Conservation (phyloP, 768 basidiomycete genomes). For the Hericium alpestre region DNA sequence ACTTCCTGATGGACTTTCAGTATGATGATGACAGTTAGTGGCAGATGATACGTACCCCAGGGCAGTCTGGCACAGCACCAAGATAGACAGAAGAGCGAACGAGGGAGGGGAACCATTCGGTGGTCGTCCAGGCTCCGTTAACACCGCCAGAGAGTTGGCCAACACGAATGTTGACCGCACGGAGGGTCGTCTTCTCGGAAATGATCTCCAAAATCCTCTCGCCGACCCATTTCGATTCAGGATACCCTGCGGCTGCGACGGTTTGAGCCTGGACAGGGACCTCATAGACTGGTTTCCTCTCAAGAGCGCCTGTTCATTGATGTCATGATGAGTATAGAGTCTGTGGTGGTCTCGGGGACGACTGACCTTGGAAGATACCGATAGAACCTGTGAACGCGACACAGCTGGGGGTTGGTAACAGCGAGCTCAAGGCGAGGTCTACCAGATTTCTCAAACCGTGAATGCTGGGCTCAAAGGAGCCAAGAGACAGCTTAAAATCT, state of each 20-base stretch:
- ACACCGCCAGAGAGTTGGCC: background rate
- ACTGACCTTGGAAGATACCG: background rate
- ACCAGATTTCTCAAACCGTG: constrained; percentile 8
- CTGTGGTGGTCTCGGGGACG: background rate
- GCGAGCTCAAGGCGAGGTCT: constrained; percentile 8
- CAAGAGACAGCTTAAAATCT: constrained; percentile 8
- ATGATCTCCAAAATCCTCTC: constrained; percentile 2
- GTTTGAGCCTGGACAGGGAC: background rate
- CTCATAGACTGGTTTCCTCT: background rate
- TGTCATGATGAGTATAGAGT: background rate
- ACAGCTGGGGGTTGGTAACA: background rate
- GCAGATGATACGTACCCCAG: background rate
- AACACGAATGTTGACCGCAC: background rate
- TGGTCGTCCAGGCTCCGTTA: background rate
- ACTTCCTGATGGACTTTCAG: background rate
- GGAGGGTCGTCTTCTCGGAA: background rate
- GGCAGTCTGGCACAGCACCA: background rate
- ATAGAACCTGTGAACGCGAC: constrained; percentile 2
- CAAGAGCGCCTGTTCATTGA: background rate
- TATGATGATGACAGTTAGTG: background rate
- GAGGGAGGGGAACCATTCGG: background rate
- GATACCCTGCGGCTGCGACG: constrained; percentile 7
- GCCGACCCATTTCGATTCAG: constrained; percentile 16
- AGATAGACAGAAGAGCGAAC: background rate
- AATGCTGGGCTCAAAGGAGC: constrained; percentile 8